Evolutionary conservation across 129 eudicot species (phyloP), one percentile per base, ranked within the genome.

Genomic region (Tagetes patula): DNA sequence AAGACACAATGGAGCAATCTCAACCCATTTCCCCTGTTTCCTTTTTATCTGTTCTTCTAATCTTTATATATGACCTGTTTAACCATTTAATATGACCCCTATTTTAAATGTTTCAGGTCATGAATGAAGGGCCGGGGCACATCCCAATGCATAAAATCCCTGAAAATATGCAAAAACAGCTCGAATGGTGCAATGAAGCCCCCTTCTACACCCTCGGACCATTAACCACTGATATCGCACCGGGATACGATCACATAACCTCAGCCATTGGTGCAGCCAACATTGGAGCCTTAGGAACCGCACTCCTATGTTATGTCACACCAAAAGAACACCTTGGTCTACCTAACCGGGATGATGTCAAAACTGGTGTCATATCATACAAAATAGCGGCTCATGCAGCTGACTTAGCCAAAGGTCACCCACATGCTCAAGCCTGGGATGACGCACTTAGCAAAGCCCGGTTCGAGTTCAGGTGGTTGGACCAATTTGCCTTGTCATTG

Each of bases 201-300:
- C 99, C 99, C 1, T 95, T 95, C 82, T 95, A 95, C 82, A 95
- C 99, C 50, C 96, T 95, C 52, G 99, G 99, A 33, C 99, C 99
- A 50, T 71, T 95, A 76, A 95, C 99, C 31, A 95, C 97, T 39
- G 97, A 95, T 60, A 95, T 95, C 48, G 99, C 99, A 12, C 99
- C 99, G 49, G 99, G 99, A 38, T 95, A 90, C 54, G 99, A 95
- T 60, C 99, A 95, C 82, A 95, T 95, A 27, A 95, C 99, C 55
- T 95, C 99, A 37, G 99, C 99, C 61, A 95, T 95, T 30, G 99
- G 99, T 30, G 99, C 99, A 6, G 99, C 99, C 78, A 95, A 90
- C 73, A 95, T 95, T 34, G 97, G 99, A 1, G 97, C 99, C 67
- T 96, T 95, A 0, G 99, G 99, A 63, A 95, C 99, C 30, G 97